phyloP scores from a whole-genome alignment of 345 rosid genomes.

The Theobroma cacao region DNA sequence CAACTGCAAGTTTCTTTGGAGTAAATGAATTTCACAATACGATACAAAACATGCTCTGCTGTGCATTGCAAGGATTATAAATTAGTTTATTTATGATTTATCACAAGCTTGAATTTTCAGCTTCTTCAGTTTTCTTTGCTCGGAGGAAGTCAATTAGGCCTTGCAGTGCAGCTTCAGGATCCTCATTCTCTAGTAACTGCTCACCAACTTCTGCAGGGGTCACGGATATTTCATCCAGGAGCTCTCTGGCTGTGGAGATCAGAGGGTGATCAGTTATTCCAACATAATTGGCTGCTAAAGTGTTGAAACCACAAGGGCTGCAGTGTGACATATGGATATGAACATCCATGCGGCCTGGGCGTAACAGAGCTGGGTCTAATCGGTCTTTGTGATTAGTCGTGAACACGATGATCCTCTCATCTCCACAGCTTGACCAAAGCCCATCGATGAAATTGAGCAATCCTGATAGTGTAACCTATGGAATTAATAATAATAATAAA shows the following conservation, averaged over 20 bases:
- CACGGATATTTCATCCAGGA: neutral
- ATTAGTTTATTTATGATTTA: neutral
- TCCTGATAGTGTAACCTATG: neutral
- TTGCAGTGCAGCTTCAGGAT: conserved; percentile 4
- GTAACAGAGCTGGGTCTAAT: neutral
- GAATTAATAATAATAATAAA: no score
- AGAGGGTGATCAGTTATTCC: conserved; percentile 9
- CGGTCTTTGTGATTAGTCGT: neutral
- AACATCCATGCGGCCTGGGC: conserved; percentile 25
- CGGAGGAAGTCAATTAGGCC: conserved; percentile 9
- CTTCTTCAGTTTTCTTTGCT: neutral
- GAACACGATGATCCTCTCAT: neutral
- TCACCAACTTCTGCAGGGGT: conserved; percentile 22
- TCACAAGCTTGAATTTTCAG: neutral
- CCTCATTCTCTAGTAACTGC: conserved; percentile 16
- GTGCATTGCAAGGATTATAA: no score
- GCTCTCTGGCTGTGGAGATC: neutral
- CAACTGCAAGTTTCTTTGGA: no score
- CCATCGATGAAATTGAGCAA: neutral
- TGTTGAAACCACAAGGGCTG: no score
- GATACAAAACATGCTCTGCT: no score
- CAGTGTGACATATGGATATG: conserved; percentile 21
- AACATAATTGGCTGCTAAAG: conserved; percentile 16
- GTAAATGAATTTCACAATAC: no score
- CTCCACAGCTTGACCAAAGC: neutral